phyloP scores from a whole-genome alignment of 768 basidiomycete genomes.

The Sarcodon aspratus region DNA sequence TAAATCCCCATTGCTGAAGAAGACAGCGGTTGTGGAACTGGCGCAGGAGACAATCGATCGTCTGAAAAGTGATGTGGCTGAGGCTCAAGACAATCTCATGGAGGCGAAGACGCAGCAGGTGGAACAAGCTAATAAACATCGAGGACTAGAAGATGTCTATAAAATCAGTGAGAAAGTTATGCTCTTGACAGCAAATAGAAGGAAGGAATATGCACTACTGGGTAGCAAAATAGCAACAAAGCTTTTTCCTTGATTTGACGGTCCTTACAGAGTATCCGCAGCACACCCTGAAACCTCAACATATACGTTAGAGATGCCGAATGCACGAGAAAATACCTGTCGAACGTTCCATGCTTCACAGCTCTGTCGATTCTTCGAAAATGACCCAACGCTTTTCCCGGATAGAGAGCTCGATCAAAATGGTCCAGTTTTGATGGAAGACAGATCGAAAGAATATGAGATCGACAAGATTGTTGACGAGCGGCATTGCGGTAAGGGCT shows the following conservation, averaged over 20 bases:
- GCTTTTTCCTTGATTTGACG: slow-evolving; percentile 26
- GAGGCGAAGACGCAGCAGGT: slow-evolving; percentile 17
- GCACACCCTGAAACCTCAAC: slow-evolving; percentile 5
- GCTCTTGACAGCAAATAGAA: slow-evolving; percentile 20
- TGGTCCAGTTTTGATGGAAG: slow-evolving; percentile 1
- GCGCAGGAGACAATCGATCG: not conserved
- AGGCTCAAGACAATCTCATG: slow-evolving; percentile 24
- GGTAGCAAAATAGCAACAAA: slow-evolving; percentile 23
- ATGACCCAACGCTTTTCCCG: slow-evolving; percentile 8
- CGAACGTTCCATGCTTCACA: slow-evolving; percentile 8
- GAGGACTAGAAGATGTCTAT: slow-evolving; percentile 12
- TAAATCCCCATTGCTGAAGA: too few relatives aligned
- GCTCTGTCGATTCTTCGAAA: not conserved
- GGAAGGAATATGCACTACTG: slow-evolving; percentile 12
- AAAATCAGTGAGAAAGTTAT: slow-evolving; percentile 22
- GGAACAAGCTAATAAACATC: slow-evolving; percentile 14
- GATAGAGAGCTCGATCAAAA: not conserved
- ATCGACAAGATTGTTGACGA: slow-evolving; percentile 7
- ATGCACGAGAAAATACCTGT: not conserved
- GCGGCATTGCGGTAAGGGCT: not conserved
- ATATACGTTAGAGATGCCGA: slow-evolving; percentile 16
- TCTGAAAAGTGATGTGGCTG: slow-evolving; percentile 9
- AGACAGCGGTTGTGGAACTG: too few relatives aligned
- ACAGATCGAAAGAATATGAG: slow-evolving; percentile 5
- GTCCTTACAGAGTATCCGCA: slow-evolving; percentile 10